These are phyloP conservation scores for Blastocystis hominis DNA, from an alignment of 352 stramenopile genomes.

Conservation along the genomic window DNA sequence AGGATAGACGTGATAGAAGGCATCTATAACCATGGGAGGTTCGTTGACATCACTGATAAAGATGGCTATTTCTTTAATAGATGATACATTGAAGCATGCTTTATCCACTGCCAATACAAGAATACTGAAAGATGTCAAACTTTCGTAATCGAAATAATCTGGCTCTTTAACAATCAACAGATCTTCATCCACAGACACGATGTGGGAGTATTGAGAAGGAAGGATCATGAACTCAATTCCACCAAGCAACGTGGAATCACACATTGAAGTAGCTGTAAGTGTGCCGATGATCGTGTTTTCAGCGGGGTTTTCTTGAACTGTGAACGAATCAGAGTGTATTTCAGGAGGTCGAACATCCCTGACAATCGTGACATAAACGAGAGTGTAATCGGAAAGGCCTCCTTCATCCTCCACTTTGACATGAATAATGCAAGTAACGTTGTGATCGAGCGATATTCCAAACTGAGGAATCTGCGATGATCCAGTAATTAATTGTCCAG, in stretches of 20 bases:
- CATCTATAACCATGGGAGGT: background rate
- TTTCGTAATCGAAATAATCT: background rate
- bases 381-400: background rate
- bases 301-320: background rate
- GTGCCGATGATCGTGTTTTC: background rate
- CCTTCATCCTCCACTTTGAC: background rate
- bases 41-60: background rate
- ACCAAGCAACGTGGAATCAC: background rate
- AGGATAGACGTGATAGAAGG: background rate
- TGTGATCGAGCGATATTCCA: background rate
- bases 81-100: background rate
- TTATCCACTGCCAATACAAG: background rate
- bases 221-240: background rate
- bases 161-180: background rate
- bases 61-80: background rate
- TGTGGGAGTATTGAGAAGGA: background rate
- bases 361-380: constrained; percentile 14
- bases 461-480: background rate
- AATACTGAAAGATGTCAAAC: background rate
- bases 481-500: background rate
- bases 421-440: background rate
- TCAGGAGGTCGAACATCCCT: background rate
- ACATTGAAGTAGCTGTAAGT: background rate
- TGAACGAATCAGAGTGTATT: background rate
- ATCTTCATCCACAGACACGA: background rate